These are phyloP conservation scores for Agapanthus africanus DNA, from an alignment of 106 monocot genomes.

Conservation along the genomic window DNA sequence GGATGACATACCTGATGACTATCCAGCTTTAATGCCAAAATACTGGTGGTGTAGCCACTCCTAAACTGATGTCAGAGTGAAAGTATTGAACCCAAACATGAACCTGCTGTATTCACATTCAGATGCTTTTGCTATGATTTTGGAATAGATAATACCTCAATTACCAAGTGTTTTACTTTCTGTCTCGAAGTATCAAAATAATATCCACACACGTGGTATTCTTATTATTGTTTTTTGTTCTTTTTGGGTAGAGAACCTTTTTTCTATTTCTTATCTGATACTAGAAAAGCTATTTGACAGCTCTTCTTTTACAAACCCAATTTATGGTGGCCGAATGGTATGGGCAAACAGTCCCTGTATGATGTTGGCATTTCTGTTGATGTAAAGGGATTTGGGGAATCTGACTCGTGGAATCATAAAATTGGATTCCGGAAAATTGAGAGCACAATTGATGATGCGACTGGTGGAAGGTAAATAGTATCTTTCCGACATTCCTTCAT, in stretches of 20 bases:
- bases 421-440: slow-evolving; percentile 96
- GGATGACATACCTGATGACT: not conserved
- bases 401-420: slow-evolving; percentile 78
- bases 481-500: not conserved
- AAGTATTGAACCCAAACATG: not conserved
- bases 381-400: slow-evolving; percentile 90
- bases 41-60: too few relatives aligned
- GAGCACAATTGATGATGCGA: slow-evolving; percentile 62
- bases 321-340: slow-evolving; percentile 99
- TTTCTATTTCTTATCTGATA: not conserved
- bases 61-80: not conserved
- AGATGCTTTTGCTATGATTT: not conserved
- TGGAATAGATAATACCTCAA: not conserved
- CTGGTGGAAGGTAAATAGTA: slow-evolving; percentile 77
- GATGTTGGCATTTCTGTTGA: slow-evolving; percentile 72
- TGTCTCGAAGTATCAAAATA: not conserved
- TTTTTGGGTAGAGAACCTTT: not conserved
- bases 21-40: too few relatives aligned
- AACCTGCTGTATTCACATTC: not conserved
- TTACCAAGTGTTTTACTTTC: not conserved
- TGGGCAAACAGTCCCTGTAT: slow-evolving; percentile 86
- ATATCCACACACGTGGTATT: not conserved
- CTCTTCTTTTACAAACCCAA: slow-evolving; percentile 93
- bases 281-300: slow-evolving; percentile 24
- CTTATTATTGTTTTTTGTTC: not conserved